phyloP scores from a whole-genome alignment of 2,329 filamentous ascomycete species.

The Microdochium trichocladiopsis region DNA sequence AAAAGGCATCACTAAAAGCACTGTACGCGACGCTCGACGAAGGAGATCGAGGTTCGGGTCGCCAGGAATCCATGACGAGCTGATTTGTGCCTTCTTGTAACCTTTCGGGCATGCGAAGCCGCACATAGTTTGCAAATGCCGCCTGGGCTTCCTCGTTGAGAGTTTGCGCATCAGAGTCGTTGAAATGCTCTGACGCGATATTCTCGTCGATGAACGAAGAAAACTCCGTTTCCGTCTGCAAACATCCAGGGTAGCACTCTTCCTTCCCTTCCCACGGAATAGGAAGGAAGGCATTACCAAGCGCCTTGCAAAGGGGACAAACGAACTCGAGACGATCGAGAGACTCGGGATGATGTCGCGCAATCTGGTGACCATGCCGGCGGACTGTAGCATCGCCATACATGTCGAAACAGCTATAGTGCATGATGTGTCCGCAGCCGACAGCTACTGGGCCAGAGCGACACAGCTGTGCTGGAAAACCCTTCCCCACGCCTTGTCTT shows the following conservation, averaged over 20 bases:
- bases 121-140: conserved; percentile 30
- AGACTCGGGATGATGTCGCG: conserved; percentile 84
- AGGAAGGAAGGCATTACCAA: conserved; percentile 90
- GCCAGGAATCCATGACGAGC: conserved; percentile 32
- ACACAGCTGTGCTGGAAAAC: conserved; percentile 66
- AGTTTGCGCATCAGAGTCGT: conserved; percentile 18
- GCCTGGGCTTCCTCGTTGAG: conserved; percentile 13
- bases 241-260: conserved; percentile 69
- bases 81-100: conserved; percentile 30
- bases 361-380: conserved; percentile 86
- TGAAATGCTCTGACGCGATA: conserved; percentile 28
- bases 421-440: conserved; percentile 97
- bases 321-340: conserved; percentile 80
- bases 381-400: conserved; percentile 81
- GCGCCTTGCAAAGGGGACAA: conserved; percentile 91
- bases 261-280: conserved; percentile 93
- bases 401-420: conserved; percentile 88
- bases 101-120: conserved; percentile 26
- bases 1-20: conserved; percentile 34
- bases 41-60: conserved; percentile 14
- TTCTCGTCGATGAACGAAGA: conserved; percentile 60
- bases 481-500: conserved; percentile 79
- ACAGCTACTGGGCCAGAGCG: conserved; percentile 74
- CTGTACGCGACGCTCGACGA: conserved; percentile 24
- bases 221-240: conserved; percentile 56